Base-by-base conservation (phyloP, 495 filamentous ascomycete species). In the Amorphotheca resinae region DNA sequence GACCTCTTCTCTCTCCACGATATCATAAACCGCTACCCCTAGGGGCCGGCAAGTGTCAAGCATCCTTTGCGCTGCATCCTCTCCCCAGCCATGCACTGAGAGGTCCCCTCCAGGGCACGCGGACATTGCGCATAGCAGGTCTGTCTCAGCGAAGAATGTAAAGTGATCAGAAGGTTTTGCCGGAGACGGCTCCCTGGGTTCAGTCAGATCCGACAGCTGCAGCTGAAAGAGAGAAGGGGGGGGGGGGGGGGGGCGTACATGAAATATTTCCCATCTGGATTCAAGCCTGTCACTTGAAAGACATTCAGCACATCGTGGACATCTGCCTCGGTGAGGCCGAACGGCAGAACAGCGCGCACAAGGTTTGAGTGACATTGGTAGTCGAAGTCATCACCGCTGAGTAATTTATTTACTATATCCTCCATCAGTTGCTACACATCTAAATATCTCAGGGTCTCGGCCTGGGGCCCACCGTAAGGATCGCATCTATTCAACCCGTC, bases 341-440 rank as follows among this genome's bases (percentile, higher is more conserved):
- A 77, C 0, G 76, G 77, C 1, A 77, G 52, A 21, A 87, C 70
- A 0, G 84, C 78, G 2, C 84, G 74, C 4, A 74, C 77, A 15
- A 91, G 69, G 49, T 91, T 91, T 15, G 79, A 86, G 53, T 84
- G 82, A 59, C 84, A 88, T 53, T 88, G 80, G 58, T 74, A 87
- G 50, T 88, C 80, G 51, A 82, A 87, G 4, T 66, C 66, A 43
- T 73, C 69, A 1, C 73, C 76, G n/a, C 70, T 77, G 46, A 87
- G 71, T 46, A 88, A 67, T 41, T 72, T 64, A 48, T 83, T 84
- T 46, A 84, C 70, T 60, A 17, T 39, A 14, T 23, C 32, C 22
- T 32, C n/a, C 20, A 17, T 22, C 30, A 42, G 26, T 41, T 32
- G 3, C 25, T 17, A 11, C n/a, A 14, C 25, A 9, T 14, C 32